A percentile compares a stretch with the other conserved stretches of the same genome.
These are phyloP conservation scores for Leccinellum luteum DNA, from an alignment of 768 basidiomycete genomes.

Conservation along the genomic window DNA sequence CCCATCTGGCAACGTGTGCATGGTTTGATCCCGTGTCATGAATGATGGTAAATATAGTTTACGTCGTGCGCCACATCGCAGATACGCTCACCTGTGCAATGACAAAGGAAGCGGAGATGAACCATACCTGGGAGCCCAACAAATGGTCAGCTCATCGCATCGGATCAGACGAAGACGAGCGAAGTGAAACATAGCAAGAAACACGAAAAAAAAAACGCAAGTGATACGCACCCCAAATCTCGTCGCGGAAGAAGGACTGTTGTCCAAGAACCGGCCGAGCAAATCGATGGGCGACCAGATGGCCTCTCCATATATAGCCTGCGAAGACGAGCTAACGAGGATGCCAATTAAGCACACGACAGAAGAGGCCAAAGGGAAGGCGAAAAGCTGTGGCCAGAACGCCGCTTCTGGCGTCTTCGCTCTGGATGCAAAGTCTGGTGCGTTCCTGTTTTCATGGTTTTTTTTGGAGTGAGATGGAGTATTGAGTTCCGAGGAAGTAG, in stretches of 20 bases:
- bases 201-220: background rate
- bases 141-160: background rate
- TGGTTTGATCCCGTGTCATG: slow-evolving; percentile 1
- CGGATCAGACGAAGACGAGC: background rate
- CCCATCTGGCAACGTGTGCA: slow-evolving; percentile 19
- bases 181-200: background rate
- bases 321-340: slow-evolving; percentile 75
- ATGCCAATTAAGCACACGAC: slow-evolving; percentile 79
- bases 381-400: slow-evolving; percentile 62
- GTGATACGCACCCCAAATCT: slow-evolving; percentile 53
- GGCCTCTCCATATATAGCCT: slow-evolving; percentile 71
- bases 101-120: slow-evolving; percentile 76
- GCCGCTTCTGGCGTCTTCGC: slow-evolving; percentile 56
- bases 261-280: slow-evolving; percentile 65
- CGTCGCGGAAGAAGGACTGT: slow-evolving; percentile 57
- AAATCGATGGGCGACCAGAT: slow-evolving; percentile 81
- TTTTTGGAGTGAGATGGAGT: slow-evolving; percentile 13
- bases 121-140: slow-evolving; percentile 52
- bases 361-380: slow-evolving; percentile 71
- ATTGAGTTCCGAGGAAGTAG: background rate
- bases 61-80: slow-evolving; percentile 2
- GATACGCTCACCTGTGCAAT: slow-evolving; percentile 57
- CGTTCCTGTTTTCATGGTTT: slow-evolving; percentile 51
- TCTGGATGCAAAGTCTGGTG: slow-evolving; percentile 73
- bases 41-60: background rate